Conservation (phyloP, 2,329 filamentous ascomycete genomes). For the Ophiostoma montium region DNA sequence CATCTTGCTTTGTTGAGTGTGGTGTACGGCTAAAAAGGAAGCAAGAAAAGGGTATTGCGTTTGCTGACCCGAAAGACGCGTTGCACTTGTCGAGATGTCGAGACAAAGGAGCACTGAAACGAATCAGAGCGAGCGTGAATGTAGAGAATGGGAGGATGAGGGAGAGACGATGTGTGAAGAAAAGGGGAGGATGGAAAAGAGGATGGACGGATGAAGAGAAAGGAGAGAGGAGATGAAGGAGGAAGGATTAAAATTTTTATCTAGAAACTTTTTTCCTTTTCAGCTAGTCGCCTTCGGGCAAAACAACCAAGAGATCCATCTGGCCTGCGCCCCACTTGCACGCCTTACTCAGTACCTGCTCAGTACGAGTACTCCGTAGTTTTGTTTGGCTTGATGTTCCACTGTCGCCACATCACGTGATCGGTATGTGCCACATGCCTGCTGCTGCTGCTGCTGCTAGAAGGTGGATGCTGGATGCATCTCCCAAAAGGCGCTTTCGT, state of each 20-base stretch:
- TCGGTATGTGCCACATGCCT: neutral
- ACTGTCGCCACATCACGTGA: constrained; percentile 11
- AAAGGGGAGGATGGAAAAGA: neutral
- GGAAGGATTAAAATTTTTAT: constrained; percentile 7
- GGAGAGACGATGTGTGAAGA: neutral
- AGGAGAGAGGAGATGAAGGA: neutral
- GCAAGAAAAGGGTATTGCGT: neutral
- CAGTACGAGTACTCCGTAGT: too few relatives aligned
- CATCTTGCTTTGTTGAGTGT: constrained; percentile 21
- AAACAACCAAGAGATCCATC: neutral
- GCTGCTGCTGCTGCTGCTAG: neutral
- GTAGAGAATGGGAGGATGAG: neutral
- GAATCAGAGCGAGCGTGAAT: neutral
- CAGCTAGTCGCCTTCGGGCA: constrained; percentile 6
- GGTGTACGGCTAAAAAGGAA: neutral
- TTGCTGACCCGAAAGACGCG: too few relatives aligned
- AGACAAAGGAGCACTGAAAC: neutral
- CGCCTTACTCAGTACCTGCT: too few relatives aligned
- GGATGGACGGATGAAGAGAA: constrained; percentile 4
- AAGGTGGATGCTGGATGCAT: constrained; percentile 31
- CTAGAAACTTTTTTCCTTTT: constrained; percentile 9
- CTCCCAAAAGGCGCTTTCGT: constrained; percentile 64
- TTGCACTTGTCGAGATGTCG: neutral
- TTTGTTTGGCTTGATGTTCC: constrained; percentile 12
- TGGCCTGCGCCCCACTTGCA: constrained; percentile 4